Evolutionary conservation across 169 alveolate genomes (phyloP), one percentile per base, ranked within the genome.

Genomic region (Theileria equi): DNA sequence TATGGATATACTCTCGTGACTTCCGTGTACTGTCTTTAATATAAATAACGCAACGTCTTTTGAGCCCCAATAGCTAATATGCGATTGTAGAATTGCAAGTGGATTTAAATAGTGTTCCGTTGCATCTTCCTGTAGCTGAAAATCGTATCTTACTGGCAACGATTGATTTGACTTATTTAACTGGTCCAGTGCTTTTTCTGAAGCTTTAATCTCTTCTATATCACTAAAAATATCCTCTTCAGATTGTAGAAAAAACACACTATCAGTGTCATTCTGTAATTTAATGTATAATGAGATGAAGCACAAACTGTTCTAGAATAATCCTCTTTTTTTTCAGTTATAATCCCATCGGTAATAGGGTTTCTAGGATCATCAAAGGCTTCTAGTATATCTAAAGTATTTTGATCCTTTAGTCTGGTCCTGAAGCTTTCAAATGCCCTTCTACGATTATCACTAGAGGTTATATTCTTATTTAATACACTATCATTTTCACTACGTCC

Each of bases 31-130:
- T 26, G 23, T 28, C 26, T 62, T 65, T 43, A 86, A 68, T 25
- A 88, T 84, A 77, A 90, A 90, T 48, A 90, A 90, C 36, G 89
- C 70, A 21, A 88, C 69, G 28, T 90, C 94, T 52, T 88, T 88
- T 21, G 91, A 81, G 25, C 81, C 82, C 90, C 92, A 90, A 61
- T 90, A 90, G 63, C 78, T 88, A 25, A 82, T 71, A 50, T 90
- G 94, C 3, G 94, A 90, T 68, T 90, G 90, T 2, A 88, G 65
- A 31, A 90, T 81, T 26, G 92, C 94, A 40, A 90, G 68, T 19
- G 94, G 92, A 32, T 84, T 81, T 47, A 90, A 70, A 49, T 78
- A 82, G 73, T 90, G 94, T 67, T 90, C 94, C 48, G 93, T 90
- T 25, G 84, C 87, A 57, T 86, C 92, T 82, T 90, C 94, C 40